Evolutionary conservation across 306 rosid genomes (phyloP).

Genomic region (Arachis hypogaea): DNA sequence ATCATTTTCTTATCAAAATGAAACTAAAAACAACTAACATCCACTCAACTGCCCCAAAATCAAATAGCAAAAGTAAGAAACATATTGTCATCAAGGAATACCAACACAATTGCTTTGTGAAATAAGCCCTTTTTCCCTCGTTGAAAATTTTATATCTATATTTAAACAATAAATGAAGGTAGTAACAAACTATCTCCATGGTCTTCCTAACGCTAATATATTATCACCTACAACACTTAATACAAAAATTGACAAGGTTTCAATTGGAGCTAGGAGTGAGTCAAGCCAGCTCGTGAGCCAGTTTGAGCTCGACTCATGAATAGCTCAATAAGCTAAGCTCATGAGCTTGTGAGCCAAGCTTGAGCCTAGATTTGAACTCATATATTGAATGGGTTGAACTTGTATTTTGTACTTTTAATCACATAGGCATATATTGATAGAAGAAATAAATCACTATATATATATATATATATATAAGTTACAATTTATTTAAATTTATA

Average conservation of each 20-base stretch:
- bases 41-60: not conserved
- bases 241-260: not conserved
- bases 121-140: not conserved
- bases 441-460: no score
- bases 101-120: not conserved
- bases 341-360: no score
- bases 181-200: not conserved
- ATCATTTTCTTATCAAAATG: constrained; percentile 25
- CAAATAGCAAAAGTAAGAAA: constrained; percentile 19
- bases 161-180: not conserved
- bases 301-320: no score
- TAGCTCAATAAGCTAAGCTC: no score
- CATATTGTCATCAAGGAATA: not conserved
- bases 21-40: not conserved
- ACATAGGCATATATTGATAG: no score
- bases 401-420: no score
- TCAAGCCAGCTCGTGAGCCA: no score
- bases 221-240: constrained; percentile 5
- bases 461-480: no score
- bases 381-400: no score
- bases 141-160: not conserved
- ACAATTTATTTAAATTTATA: no score
- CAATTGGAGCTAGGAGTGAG: no score
- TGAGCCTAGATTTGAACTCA: no score
- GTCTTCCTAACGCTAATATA: constrained; percentile 4